Base-by-base conservation (phyloP, 2,329 filamentous ascomycete genomes). In the Calonectria honghensis region DNA sequence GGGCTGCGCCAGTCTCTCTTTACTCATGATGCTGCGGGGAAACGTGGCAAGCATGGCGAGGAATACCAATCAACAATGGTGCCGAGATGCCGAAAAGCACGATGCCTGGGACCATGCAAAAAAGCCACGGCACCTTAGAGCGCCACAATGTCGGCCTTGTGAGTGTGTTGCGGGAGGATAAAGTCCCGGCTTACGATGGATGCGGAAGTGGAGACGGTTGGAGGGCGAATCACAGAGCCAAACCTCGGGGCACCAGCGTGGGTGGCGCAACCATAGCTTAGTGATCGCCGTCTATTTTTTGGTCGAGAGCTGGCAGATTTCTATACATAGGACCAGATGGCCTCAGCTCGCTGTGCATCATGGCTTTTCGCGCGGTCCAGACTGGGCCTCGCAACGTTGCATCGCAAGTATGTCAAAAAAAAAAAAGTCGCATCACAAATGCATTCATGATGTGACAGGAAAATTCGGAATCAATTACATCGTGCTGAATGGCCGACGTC, bases 81-180 rank as follows among this genome's bases (percentile, higher is more conserved):
- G 57, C 35, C 57, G 57, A 41, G 24, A 27, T 41, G 35, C 57
- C 37, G 57, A 63, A 27, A 24, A 41, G 10, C 39, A 39, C 16
- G 27, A 63, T 41, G 37, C 57, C 35, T 41, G 24, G 41, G 35
- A 20, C 37, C 35, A 24, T 41, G 18, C 20, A 6, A 41, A 41
- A 63, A 41, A 39, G 57, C 57, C 57, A 63, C 24, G 57, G 37
- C 57, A 31, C 35, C 20, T 35, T 63, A 63, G 57, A 63, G 57
- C 57, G 57, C 57, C 57, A 63, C 57, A 63, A 41, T 24, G 32
- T 41, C 18, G 57, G 31, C 27, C 29, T 31, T 13, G 20, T 48
- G 31, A 35, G 52, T 57, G 14, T 11, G 7, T 41, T 63, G 35
- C 57, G 57, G 57, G 57, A 63, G 57, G 57, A 63, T 63, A 29